Evolutionary conservation across 2,329 filamentous ascomycete species (phyloP).

Genomic region (Diaporthe ampelina): DNA sequence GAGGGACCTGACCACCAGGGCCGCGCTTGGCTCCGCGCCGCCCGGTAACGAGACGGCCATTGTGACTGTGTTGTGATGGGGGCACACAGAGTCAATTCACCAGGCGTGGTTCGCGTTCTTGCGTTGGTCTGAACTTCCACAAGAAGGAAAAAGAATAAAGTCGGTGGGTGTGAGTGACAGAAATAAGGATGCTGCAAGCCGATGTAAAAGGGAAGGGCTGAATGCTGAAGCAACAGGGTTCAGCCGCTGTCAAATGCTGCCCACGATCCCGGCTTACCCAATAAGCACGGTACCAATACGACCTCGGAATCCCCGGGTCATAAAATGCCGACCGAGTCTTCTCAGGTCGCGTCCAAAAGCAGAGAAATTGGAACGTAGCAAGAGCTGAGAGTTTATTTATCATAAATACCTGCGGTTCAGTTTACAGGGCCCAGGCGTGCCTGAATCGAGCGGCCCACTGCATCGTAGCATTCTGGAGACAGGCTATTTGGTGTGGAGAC

Average conservation of each 20-base stretch:
- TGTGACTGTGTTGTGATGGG: neutral
- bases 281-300: neutral
- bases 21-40: slow-evolving; percentile 7
- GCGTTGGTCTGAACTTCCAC: neutral
- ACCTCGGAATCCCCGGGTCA: neutral
- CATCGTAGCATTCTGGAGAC: neutral
- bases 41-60: neutral
- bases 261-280: too few relatives aligned
- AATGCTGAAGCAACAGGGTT: too few relatives aligned
- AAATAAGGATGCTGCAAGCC: too few relatives aligned
- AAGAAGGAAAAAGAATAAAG: too few relatives aligned
- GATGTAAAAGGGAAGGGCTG: too few relatives aligned
- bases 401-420: neutral
- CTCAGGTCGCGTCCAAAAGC: neutral
- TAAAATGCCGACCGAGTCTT: neutral
- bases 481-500: neutral
- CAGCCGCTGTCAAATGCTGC: too few relatives aligned
- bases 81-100: neutral
- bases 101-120: neutral
- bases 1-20: neutral
- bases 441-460: neutral
- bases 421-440: neutral
- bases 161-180: too few relatives aligned
- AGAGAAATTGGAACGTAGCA: neutral
- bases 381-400: neutral